Base-by-base conservation (phyloP, 495 filamentous ascomycete species). In the Astrothelium subdiscretum region DNA sequence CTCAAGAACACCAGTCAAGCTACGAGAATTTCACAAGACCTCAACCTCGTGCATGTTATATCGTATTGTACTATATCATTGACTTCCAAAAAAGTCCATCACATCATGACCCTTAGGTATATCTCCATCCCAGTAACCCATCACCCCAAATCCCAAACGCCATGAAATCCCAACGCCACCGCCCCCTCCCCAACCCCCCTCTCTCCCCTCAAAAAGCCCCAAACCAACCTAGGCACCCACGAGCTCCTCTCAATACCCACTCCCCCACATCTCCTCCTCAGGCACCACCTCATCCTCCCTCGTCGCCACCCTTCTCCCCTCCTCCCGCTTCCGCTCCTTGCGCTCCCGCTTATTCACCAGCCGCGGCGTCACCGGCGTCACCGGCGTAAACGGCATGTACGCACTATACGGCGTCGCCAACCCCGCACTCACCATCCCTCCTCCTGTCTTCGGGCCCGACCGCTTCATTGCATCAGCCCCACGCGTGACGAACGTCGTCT, bases 301-400 rank as follows among this genome's bases (percentile, higher is more conserved):
- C 70, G 44, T 77, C 63, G 60, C 69, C 69, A 76, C 71, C 73
- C 59, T 83, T 76, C 82, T 80, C 18, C 79, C 82, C 67, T 83
- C 81, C 60, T 82, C 65, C 76, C 76, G 81, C 77, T 77, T 82
- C 80, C 79, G 82, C 62, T 78, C 74, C 78, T 87, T 91, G 57
- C 90, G 74, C 68, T 96, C 89, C 63, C 82, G 81, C 72, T 81
- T 85, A 44, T 90, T 85, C 57, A 91, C 78, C 59, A 83, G 72
- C 52, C 85, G 84, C 0, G 92, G 91, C 31, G 91, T 95, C 62
- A 97, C 84, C 0, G 92, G 92, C 18, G 94, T 88, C 8, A 95
- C 79, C 0, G 92, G 91, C 1, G 87, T 90, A 69, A 88, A 92
- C 0, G 92, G 92, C 81, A 95, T 94, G 69, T 97, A 97, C 4